phyloP scores from a whole-genome alignment of 305 asterid genomes.

The Solanum aculeatissimum region DNA sequence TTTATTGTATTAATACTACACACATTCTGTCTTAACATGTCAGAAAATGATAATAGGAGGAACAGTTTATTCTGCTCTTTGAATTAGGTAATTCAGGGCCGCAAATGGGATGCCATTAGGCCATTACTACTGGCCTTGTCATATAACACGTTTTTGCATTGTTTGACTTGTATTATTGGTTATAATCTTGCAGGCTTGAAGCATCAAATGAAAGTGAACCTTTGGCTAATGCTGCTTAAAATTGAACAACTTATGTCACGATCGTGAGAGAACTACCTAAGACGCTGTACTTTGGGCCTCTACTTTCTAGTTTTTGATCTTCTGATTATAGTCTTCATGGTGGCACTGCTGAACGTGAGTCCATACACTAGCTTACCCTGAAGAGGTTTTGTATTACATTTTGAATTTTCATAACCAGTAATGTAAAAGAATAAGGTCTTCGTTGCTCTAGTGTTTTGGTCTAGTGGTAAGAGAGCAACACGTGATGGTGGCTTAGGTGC shows the following conservation, averaged over 20 bases:
- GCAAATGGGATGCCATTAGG: neutral
- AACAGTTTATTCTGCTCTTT: neutral
- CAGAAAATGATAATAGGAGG: neutral
- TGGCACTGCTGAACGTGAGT: neutral
- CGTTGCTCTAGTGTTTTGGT: neutral
- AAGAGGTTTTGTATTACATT: neutral
- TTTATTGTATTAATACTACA: neutral
- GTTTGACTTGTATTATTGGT: neutral
- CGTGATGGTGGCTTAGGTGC: neutral
- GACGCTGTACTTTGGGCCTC: neutral
- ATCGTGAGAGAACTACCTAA: neutral
- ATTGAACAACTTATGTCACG: neutral
- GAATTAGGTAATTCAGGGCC: neutral
- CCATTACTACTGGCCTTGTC: neutral
- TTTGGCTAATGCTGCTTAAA: conserved; percentile 39
- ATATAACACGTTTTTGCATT: neutral
- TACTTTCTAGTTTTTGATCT: neutral
- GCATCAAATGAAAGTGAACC: conserved; percentile 31
- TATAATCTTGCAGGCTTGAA: conserved; percentile 36
- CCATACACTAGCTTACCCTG: neutral
- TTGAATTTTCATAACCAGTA: neutral
- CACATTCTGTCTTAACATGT: neutral
- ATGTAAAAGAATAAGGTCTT: neutral
- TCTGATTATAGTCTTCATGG: neutral
- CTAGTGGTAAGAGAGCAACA: neutral